Conservation (phyloP, 108 stramenopile species). For the Cyclotella kingstonii region DNA sequence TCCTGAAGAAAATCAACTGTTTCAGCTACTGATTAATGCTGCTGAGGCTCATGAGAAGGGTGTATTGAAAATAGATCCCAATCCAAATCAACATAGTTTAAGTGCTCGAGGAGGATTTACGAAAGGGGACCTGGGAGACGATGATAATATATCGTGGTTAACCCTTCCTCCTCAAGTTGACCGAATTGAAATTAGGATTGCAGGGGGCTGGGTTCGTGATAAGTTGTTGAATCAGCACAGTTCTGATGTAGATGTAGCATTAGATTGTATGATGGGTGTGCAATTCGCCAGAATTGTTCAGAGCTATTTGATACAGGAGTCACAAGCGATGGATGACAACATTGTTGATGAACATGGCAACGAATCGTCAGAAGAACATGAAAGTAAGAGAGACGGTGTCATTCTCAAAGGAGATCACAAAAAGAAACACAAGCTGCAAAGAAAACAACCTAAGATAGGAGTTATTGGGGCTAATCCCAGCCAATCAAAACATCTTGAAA, state of each 20-base stretch:
- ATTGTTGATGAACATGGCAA: conserved; percentile 4
- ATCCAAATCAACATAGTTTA: conserved; percentile 11
- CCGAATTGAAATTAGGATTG: conserved; percentile 60
- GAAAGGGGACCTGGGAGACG: conserved; percentile 7
- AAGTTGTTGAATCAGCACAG: conserved; percentile 80
- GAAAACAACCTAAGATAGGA: conserved; percentile 61
- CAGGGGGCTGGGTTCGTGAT: conserved; percentile 90
- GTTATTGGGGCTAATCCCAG: conserved; percentile 95
- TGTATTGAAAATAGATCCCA: conserved; percentile 20
- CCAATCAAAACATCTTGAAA: conserved; percentile 99
- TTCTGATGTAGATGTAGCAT: conserved; percentile 94
- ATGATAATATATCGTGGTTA: conserved; percentile 11
- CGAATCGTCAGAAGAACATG: neutral
- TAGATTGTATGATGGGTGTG: conserved; percentile 90
- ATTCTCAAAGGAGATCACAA: conserved; percentile 9
- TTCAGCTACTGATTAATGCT: conserved; percentile 37
- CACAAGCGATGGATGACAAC: neutral
- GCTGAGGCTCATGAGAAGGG: conserved; percentile 46
- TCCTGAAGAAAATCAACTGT: conserved; percentile 49
- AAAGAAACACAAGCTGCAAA: conserved; percentile 13
- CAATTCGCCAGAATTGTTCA: conserved; percentile 89
- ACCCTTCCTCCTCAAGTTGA: conserved; percentile 17
- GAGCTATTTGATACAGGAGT: conserved; percentile 46
- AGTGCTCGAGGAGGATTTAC: conserved; percentile 36
- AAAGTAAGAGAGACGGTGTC: neutral